These are phyloP conservation scores for Puccinia novopanici DNA, from an alignment of 1,284 basidiomycete species.

Conservation along the genomic window DNA sequence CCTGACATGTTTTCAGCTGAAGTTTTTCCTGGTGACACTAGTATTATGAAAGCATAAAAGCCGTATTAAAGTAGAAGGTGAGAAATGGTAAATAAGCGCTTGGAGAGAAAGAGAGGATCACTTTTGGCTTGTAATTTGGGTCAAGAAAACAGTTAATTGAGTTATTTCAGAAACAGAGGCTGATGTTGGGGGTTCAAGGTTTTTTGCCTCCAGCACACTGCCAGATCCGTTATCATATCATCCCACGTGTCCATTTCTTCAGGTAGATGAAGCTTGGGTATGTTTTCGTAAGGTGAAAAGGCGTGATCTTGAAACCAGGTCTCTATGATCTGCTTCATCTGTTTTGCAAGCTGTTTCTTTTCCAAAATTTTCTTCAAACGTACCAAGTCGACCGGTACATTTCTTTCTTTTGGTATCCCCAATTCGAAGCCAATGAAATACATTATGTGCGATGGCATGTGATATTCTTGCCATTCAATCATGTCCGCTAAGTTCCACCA, in stretches of 20 bases:
- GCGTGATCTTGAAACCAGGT: background rate
- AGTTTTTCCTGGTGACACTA: too few relatives aligned
- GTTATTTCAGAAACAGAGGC: background rate
- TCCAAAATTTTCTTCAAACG: background rate
- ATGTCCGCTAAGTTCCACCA: slow-evolving; percentile 9
- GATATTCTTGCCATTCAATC: slow-evolving; percentile 1
- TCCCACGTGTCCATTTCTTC: background rate
- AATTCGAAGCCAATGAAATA: background rate
- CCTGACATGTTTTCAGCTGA: too few relatives aligned
- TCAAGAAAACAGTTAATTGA: too few relatives aligned
- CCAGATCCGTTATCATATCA: background rate
- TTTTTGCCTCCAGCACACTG: background rate
- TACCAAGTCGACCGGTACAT: background rate
- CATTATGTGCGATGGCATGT: background rate
- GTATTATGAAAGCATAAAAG: too few relatives aligned
- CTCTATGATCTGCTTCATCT: background rate
- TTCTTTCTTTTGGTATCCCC: background rate
- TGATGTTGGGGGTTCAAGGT: background rate
- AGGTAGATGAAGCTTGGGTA: background rate
- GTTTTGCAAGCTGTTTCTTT: background rate
- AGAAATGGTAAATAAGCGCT: too few relatives aligned
- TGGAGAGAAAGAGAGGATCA: too few relatives aligned
- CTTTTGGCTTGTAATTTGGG: too few relatives aligned
- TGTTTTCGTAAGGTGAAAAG: background rate
- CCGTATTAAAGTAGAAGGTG: too few relatives aligned